Evolutionary conservation across 345 rosid species (phyloP).

Genomic region (Sisymbrium altissimum): DNA sequence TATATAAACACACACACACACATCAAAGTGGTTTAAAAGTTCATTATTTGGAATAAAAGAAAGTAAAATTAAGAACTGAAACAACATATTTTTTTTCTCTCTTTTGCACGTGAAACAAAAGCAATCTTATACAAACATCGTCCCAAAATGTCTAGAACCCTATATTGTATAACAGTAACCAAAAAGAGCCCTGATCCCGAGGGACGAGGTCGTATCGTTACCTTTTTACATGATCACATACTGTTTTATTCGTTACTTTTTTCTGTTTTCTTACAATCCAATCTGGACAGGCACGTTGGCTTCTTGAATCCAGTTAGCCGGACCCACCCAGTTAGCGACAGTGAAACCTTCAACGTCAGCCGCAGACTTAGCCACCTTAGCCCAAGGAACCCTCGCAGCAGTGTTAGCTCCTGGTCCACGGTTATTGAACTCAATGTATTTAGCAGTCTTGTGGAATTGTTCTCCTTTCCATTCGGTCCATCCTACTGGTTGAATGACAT

Average conservation of each 20-base stretch:
- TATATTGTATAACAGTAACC: not conserved
- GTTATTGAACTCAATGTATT: constrained; percentile 60
- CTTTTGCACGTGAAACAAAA: constrained; percentile 24
- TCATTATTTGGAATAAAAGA: not conserved
- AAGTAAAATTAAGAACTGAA: not conserved
- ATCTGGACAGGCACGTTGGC: constrained; percentile 41
- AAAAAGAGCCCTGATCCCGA: constrained; percentile 21
- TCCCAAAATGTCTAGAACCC: constrained; percentile 31
- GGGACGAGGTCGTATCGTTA: constrained; percentile 24
- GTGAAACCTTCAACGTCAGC: constrained; percentile 46
- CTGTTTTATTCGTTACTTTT: constrained; percentile 19
- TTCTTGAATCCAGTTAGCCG: constrained; percentile 38
- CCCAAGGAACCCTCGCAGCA: constrained; percentile 48
- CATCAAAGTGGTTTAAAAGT: not conserved
- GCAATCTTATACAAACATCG: constrained; percentile 25
- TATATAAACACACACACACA: not conserved
- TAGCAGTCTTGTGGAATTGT: constrained; percentile 21
- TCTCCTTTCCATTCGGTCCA: constrained; percentile 51
- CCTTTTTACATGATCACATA: constrained; percentile 9
- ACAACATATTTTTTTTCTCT: not conserved
- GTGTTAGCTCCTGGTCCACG: constrained; percentile 56
- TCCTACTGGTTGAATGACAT: constrained; percentile 55
- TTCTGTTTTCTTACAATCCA: constrained; percentile 18
- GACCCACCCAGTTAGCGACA: constrained; percentile 39
- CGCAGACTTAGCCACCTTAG: constrained; percentile 34